A percentile compares a stretch with the other conserved stretches of the same genome.
Conservation (phyloP, 371 early-diverging fungal species). For the Rhizopus microsporus region DNA sequence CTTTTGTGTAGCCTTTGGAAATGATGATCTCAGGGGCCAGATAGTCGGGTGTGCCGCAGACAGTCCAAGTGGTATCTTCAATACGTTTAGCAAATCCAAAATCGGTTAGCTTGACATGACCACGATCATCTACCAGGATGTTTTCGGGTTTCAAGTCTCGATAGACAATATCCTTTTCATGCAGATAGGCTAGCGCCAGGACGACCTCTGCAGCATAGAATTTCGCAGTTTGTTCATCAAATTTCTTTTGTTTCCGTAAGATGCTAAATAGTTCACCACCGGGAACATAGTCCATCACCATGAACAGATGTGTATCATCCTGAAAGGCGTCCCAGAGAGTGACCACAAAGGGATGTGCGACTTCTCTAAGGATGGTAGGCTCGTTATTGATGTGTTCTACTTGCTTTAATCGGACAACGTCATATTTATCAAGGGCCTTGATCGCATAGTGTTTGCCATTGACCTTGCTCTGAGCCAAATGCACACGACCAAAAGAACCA, state of each 20-base stretch:
- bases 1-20: conserved; percentile 94
- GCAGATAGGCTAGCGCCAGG: conserved; percentile 91
- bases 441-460: conserved; percentile 76
- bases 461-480: conserved; percentile 54
- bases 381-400: conserved; percentile 91
- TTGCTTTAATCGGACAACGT: conserved; percentile 94
- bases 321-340: conserved; percentile 92
- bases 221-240: conserved; percentile 84
- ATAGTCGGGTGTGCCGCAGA: conserved; percentile 98
- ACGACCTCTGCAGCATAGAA: conserved; percentile 83
- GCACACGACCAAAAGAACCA: conserved; percentile 72
- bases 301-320: conserved; percentile 84
- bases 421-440: conserved; percentile 89
- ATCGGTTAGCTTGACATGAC: conserved; percentile 98
- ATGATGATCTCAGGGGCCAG: conserved; percentile 98
- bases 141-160: conserved; percentile 96
- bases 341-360: conserved; percentile 89
- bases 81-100: conserved; percentile 98
- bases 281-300: conserved; percentile 96
- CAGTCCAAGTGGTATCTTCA: conserved; percentile 91
- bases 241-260: conserved; percentile 72
- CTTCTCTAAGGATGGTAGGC: conserved; percentile 79
- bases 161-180: conserved; percentile 93
- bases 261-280: conserved; percentile 94
- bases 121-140: conserved; percentile 80